Percentiles rank a stretch among this genome's conserved stretches.
These are phyloP conservation scores for Chlamydomonas reinhardtii DNA, from an alignment of 163 green algal genomes.

Conservation along the genomic window DNA sequence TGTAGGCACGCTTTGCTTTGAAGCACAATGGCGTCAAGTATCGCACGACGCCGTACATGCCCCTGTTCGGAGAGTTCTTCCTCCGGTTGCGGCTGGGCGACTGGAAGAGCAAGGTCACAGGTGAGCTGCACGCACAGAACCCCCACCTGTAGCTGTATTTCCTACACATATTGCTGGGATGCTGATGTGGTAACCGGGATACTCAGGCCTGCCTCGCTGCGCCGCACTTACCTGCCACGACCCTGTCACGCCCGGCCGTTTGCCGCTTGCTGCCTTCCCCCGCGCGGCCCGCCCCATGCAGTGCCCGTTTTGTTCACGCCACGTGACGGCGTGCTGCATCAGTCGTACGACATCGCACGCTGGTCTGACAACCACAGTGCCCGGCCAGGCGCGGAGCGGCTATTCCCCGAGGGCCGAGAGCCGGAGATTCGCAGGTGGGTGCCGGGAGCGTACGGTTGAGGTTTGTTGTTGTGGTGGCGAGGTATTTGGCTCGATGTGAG, in stretches of 20 bases:
- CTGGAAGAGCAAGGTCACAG: slow-evolving; percentile 12
- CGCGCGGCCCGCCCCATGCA: neutral
- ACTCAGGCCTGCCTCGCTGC: no score
- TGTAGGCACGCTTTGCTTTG: slow-evolving; percentile 36
- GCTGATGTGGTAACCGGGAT: no score
- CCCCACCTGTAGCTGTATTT: no score
- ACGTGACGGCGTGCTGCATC: slow-evolving; percentile 16
- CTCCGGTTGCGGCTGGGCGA: slow-evolving; percentile 29
- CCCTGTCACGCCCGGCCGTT: no score
- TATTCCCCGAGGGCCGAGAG: slow-evolving; percentile 33
- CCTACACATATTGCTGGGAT: no score
- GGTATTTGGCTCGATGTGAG: no score
- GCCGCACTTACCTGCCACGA: no score
- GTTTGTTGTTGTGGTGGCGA: neutral
- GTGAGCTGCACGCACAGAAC: no score
- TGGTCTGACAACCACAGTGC: slow-evolving; percentile 28
- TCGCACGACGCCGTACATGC: slow-evolving; percentile 37
- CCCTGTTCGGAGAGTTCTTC: slow-evolving; percentile 11
- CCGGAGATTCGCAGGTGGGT: slow-evolving; percentile 2
- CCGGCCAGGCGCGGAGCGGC: neutral
- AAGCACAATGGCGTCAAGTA: slow-evolving; percentile 39
- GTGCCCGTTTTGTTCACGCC: slow-evolving; percentile 46
- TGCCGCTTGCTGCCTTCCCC: no score
- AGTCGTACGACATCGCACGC: slow-evolving; percentile 40
- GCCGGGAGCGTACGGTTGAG: neutral